Evolutionary conservation across 192 early-diverging fungal genomes (phyloP).

Genomic region (Rhizophagus prolifer): DNA sequence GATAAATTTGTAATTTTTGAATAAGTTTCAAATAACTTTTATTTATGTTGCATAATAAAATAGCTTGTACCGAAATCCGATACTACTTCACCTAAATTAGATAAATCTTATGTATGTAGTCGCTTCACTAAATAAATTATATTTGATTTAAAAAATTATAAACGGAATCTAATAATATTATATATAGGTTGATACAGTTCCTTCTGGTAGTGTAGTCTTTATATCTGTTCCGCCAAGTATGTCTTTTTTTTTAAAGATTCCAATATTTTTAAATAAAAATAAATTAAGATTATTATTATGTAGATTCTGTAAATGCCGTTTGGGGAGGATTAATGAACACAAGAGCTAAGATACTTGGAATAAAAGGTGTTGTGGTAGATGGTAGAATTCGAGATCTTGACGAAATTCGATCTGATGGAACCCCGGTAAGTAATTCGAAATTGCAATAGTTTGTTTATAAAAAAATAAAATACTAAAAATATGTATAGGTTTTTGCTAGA

Average conservation of each 20-base stretch:
- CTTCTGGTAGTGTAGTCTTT: constrained; percentile 48
- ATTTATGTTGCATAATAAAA: neutral
- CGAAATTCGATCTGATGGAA: constrained; percentile 48
- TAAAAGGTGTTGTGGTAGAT: constrained; percentile 56
- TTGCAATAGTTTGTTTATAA: neutral
- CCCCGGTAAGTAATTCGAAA: constrained; percentile 40
- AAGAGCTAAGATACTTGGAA: constrained; percentile 45
- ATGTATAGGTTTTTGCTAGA: constrained; percentile 52
- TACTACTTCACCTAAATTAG: constrained; percentile 39
- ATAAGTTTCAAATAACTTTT: neutral
- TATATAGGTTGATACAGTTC: constrained; percentile 50
- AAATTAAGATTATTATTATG: neutral
- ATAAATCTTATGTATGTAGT: constrained; percentile 36
- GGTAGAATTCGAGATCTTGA: constrained; percentile 53
- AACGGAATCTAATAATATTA: constrained; percentile 12
- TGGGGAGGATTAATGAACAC: constrained; percentile 65
- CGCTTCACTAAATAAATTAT: neutral
- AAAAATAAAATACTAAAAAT: neutral
- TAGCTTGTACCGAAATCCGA: constrained; percentile 50
- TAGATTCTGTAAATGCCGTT: constrained; percentile 51
- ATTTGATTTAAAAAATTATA: too few species aligned
- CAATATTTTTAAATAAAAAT: neutral
- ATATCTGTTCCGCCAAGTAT: constrained; percentile 53
- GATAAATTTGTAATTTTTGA: too few species aligned
- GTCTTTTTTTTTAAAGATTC: neutral